Base-by-base conservation (phyloP, 306 rosid genomes). In the Chamaecrista fasciculata region DNA sequence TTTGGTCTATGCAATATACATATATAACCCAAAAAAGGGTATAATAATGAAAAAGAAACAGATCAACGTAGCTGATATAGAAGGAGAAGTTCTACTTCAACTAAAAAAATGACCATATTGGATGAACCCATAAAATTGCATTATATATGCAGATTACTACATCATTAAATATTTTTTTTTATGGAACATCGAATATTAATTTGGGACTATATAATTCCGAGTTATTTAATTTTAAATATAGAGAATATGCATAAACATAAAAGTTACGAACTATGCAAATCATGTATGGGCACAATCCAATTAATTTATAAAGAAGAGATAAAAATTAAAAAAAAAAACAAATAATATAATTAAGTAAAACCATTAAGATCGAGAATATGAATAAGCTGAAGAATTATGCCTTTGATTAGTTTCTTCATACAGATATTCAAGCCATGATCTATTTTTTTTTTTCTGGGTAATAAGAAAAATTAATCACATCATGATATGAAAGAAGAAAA, bases 381-480 rank as follows among this genome's bases (percentile, higher is more conserved):
- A 62, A 40, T 24, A 21, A 31, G 23, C n/a, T 3, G 15, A 63
- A 67, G 14, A 42, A 52, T 4, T 6, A n/a, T 55, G 71, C 69
- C 64, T 40, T 68, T 47, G 36, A 24, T 40, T 44, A 78, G 49
- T 72, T 51, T 66, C 70, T 59, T 71, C 70, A 64, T 57, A 63
- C 20, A 66, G 5, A 48, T 44, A 55, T 76, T 62, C 20, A 62
- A 42, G 60, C 70, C 59, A 65, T 12, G 25, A 66, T 55, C 78
- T 80, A 67, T 71, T 71, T 67, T 46, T 46, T 34, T 60, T 26
- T 40, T n/a, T n/a, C n/a, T n/a, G n/a, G n/a, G n/a, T n/a, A 60
- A 63, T 57, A 74, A 33, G 42, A n/a, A 43, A 42, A 51, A 29
- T n/a, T 19, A 67, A 73, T 69, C 76, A 56, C 77, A 77, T 58